Base-by-base conservation (phyloP, 208 protist genomes). In the Leishmania tropica region DNA sequence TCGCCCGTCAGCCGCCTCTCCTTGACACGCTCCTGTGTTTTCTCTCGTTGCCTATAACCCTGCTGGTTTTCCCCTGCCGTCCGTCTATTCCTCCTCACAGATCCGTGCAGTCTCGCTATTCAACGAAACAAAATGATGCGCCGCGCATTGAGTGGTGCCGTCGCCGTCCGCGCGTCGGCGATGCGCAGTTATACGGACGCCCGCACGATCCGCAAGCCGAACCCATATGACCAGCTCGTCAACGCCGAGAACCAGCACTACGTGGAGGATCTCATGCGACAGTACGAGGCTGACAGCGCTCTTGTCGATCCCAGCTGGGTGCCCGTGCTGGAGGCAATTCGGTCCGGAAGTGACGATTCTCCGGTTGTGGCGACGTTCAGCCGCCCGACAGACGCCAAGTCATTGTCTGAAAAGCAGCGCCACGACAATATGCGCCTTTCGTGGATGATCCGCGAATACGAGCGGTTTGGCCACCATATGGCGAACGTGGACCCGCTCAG, bases 381-480 rank as follows among this genome's bases (percentile, higher is more conserved):
- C 80, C 88, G 93, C 21, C 93, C 94, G 11, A 92, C 88, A 54
- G 88, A 93, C 72, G 73, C 80, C 48, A 87, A 83, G 71, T 88
- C 88, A 17, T 83, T 94, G 62, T 93, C 89, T 8, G 94, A 96
- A 79, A 91, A 93, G 83, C 90, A 96, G 77, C 89, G 93, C 13
- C 81, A 95, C 74, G 88, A 98, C 87, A 97, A 96, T 84, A 95
- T 98, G 90, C 92, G 93, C 42, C 88, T 98, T 2, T 89, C 93
- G 19, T 98, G 93, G 90, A 96, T 99, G 89, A 91, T 98, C 74
- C 87, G 93, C 54, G 88, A 92, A 73, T 99, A 95, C 87, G 95
- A 98, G 83, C 87, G 88, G 31, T 91, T 88, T 68, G 96, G 96
- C 67, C 96, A 99, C 84, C 81, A 90, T 72, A 79, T 97, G 56